Evolutionary conservation across 176 grass and related monocot genomes (phyloP), one percentile per base, ranked within the genome.

Genomic region (Neostapfia colusana): DNA sequence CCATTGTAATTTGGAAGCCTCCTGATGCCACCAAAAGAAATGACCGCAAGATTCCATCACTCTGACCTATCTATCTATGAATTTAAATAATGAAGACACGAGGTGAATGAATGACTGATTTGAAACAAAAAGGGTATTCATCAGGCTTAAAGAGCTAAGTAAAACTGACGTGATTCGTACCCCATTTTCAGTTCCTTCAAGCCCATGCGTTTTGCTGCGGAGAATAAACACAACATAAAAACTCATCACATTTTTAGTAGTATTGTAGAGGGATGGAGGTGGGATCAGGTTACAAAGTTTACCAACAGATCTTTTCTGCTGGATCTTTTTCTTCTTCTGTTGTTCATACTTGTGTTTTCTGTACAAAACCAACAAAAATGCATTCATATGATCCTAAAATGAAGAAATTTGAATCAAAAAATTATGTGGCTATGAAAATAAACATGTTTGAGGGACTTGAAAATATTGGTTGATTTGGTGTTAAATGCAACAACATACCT

Each of bases 161-260:
- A 63, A 75, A 42, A 79, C 14, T 25, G 18, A n/a, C 2, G 39
- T 57, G 67, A 67, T 78, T 3, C 72, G 2, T 95, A 98, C 95
- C 95, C 91, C 95, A 98, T 88, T 85, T 98, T 98, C 18, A 98
- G 48, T 69, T 98, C 95, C 85, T 98, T 98, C 58, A 89, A 79
- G 42, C 89, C 83, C 76, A 85, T 66, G 18, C 86, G 91, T 57
- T 84, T 93, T 73, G 91, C 91, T 93, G 88, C 55, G 77, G 37
- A 67, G 48, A 58, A 34, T n/a, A n/a, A n/a, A n/a, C n/a, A n/a
- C n/a, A 73, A 76, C 50, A 58, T 62, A 17, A 55, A 77, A 70
- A 12, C 26, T 69, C 34, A 74, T 59, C 10, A 73, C 73, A 12
- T 65, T 76, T 70, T 37, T 20, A 38, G 44, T 82, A 35, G 27